These are phyloP conservation scores for Pelagomonas calceolata DNA, from an alignment of 108 stramenopile genomes.

Conservation along the genomic window DNA sequence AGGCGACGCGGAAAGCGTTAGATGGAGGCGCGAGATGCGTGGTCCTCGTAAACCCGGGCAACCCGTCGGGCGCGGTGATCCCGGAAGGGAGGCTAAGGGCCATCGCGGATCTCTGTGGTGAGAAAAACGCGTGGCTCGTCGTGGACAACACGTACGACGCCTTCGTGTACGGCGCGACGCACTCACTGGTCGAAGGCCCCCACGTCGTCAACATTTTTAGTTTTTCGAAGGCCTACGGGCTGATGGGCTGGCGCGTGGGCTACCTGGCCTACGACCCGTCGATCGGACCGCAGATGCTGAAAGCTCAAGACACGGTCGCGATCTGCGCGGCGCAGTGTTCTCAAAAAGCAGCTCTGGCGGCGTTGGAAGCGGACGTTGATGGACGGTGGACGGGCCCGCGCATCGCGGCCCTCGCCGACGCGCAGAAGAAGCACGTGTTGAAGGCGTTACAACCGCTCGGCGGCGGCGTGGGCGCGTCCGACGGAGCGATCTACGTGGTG, in stretches of 20 bases:
- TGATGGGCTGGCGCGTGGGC: slow-evolving; percentile 87
- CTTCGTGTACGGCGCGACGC: slow-evolving; percentile 50
- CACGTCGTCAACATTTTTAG: slow-evolving; percentile 76
- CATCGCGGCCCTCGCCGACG: slow-evolving; percentile 49
- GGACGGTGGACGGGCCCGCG: too few species aligned
- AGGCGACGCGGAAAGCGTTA: slow-evolving; percentile 12
- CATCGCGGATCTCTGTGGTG: slow-evolving; percentile 50
- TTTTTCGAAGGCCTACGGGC: slow-evolving; percentile 69
- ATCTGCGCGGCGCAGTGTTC: slow-evolving; percentile 70
- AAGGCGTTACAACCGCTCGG: slow-evolving; percentile 51
- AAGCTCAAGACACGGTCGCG: slow-evolving; percentile 75
- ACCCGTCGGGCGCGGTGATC: slow-evolving; percentile 73
- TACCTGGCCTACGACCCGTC: slow-evolving; percentile 54
- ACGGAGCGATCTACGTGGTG: slow-evolving; percentile 87
- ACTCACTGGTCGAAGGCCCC: slow-evolving; percentile 43
- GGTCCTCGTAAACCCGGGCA: slow-evolving; percentile 78
- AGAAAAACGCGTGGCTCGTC: slow-evolving; percentile 62
- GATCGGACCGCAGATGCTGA: slow-evolving; percentile 50
- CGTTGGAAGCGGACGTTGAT: slow-evolving; percentile 38
- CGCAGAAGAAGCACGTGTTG: slow-evolving; percentile 51
- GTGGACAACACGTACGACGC: slow-evolving; percentile 88
- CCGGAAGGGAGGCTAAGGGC: slow-evolving; percentile 43
- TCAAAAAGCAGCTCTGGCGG: slow-evolving; percentile 73
- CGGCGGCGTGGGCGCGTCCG: slow-evolving; percentile 53
- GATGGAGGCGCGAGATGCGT: slow-evolving; percentile 49